Conservation (phyloP, 2,329 filamentous ascomycete genomes). For the Aspergillus sp. region DNA sequence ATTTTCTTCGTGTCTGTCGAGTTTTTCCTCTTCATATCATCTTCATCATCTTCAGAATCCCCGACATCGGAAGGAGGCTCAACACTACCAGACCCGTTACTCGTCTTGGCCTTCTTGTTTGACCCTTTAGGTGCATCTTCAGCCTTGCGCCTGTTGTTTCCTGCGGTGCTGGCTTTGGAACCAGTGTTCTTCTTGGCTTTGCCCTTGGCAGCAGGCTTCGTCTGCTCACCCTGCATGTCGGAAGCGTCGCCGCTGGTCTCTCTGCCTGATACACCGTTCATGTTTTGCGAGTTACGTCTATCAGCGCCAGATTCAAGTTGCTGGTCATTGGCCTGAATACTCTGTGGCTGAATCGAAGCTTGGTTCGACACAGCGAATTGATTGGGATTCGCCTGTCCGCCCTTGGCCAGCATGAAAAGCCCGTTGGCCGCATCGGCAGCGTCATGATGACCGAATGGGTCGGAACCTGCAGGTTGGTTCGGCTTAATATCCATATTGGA, state of each 20-base stretch:
- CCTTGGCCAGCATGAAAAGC: slow-evolving; percentile 80
- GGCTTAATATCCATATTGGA: slow-evolving; percentile 47
- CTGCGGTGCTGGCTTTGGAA: slow-evolving; percentile 48
- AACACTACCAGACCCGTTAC: slow-evolving; percentile 44
- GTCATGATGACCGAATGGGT: slow-evolving; percentile 83
- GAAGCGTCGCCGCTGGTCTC: slow-evolving; percentile 70
- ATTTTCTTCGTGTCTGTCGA: slow-evolving; percentile 71
- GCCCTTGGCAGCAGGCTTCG: slow-evolving; percentile 65
- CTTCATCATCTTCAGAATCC: slow-evolving; percentile 56
- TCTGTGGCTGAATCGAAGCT: slow-evolving; percentile 53
- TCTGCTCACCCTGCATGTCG: slow-evolving; percentile 69
- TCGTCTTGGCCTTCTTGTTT: slow-evolving; percentile 72
- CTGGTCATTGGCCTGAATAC: slow-evolving; percentile 57
- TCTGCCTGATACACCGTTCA: slow-evolving; percentile 58
- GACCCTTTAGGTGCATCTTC: slow-evolving; percentile 70
- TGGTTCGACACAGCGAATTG: slow-evolving; percentile 54
- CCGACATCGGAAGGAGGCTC: slow-evolving; percentile 48
- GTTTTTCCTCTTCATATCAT: slow-evolving; percentile 52
- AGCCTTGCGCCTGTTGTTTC: slow-evolving; percentile 75
- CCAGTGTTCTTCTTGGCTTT: slow-evolving; percentile 68
- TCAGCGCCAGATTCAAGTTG: slow-evolving; percentile 41
- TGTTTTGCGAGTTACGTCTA: slow-evolving; percentile 44
- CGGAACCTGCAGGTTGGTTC: slow-evolving; percentile 53
- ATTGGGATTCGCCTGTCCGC: slow-evolving; percentile 59
- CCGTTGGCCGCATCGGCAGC: slow-evolving; percentile 93